These are phyloP conservation scores for Pyrenopolyporus hunteri DNA, from an alignment of 495 filamentous ascomycete species.

Conservation along the genomic window DNA sequence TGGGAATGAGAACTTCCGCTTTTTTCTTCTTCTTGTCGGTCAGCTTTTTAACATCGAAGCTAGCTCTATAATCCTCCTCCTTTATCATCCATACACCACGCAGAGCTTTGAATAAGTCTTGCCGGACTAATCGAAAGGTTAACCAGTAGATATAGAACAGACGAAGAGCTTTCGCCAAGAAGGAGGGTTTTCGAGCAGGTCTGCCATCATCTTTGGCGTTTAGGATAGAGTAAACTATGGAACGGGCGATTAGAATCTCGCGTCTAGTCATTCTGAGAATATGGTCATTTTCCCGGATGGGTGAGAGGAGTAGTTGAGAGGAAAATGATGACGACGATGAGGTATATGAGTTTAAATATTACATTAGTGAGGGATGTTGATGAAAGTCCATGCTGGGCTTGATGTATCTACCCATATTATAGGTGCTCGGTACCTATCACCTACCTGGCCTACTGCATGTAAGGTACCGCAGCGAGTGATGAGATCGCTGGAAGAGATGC, in stretches of 20 bases:
- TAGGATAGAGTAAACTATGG: slow-evolving; percentile 42
- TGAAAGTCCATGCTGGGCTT: too few species aligned
- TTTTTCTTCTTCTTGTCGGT: slow-evolving; percentile 10
- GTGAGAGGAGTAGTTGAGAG: not conserved
- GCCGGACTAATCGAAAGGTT: slow-evolving; percentile 44
- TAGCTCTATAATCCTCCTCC: slow-evolving; percentile 60
- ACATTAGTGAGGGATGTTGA: not conserved
- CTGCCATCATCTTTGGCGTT: slow-evolving; percentile 25
- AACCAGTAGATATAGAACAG: slow-evolving; percentile 51
- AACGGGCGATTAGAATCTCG: slow-evolving; percentile 41
- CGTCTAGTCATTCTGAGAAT: slow-evolving; percentile 32
- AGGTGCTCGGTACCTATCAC: not conserved
- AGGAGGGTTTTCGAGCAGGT: slow-evolving; percentile 22
- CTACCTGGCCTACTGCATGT: not conserved
- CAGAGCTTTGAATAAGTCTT: slow-evolving; percentile 46
- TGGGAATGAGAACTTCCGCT: slow-evolving; percentile 44
- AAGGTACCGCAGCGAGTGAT: too few species aligned
- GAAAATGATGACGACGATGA: not conserved
- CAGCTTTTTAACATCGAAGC: slow-evolving; percentile 51
- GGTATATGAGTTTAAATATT: not conserved
- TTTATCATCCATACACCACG: slow-evolving; percentile 56
- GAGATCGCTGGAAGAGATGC: slow-evolving; percentile 26
- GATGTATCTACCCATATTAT: not conserved
- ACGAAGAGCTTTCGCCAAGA: slow-evolving; percentile 41
- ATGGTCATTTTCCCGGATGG: not conserved